These are phyloP conservation scores for Podospora pseudoanserina DNA, from an alignment of 495 filamentous ascomycete genomes.

Conservation along the genomic window DNA sequence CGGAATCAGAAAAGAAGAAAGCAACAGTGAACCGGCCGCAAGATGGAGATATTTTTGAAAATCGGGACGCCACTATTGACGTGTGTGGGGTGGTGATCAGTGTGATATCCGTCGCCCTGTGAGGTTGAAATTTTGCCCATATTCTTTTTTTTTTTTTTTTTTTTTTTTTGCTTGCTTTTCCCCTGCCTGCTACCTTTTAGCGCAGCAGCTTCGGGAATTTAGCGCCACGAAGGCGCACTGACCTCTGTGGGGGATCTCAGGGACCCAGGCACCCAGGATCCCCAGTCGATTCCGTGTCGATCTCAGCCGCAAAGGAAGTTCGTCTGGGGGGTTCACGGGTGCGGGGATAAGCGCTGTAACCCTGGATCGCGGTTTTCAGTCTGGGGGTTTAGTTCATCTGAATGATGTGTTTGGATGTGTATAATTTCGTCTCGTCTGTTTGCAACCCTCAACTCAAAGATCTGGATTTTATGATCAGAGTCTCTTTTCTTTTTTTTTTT, in stretches of 20 bases:
- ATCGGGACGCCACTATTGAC: background rate
- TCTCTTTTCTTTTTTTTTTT: background rate
- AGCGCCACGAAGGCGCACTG: constrained; percentile 10
- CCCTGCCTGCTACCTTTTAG: background rate
- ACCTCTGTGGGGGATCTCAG: constrained; percentile 9
- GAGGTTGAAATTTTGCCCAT: constrained; percentile 6
- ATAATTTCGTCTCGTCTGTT: background rate
- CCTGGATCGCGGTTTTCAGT: background rate
- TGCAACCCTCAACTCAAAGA: constrained; percentile 1
- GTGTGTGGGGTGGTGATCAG: constrained; percentile 1
- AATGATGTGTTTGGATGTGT: too few species aligned
- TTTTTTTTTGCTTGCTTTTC: background rate
- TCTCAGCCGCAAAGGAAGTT: constrained; percentile 14
- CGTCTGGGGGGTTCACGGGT: background rate
- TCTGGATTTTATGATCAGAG: background rate
- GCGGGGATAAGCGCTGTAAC: background rate
- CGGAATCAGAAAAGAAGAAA: background rate
- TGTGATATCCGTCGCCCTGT: background rate
- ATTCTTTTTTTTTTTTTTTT: background rate
- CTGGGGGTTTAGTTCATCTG: background rate
- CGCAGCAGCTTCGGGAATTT: constrained; percentile 7
- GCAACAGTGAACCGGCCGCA: background rate
- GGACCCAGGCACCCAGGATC: background rate
- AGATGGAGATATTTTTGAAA: background rate
- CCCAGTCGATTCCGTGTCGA: background rate